Conservation (phyloP, 1,139 yeast species). For the Nakaseomyces glabratus region DNA sequence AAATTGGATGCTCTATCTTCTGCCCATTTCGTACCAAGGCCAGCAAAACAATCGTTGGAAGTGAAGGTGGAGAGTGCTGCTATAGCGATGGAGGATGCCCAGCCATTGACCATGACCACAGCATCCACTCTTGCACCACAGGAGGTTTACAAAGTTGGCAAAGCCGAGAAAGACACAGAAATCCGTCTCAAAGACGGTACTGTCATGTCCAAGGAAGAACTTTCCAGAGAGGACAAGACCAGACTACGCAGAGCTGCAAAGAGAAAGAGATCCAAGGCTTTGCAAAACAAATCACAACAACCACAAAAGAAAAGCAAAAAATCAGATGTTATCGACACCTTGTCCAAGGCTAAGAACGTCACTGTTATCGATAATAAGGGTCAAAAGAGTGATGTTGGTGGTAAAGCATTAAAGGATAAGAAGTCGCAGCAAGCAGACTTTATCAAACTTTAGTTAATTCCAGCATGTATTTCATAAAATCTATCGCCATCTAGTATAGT, state of each 20-base stretch:
- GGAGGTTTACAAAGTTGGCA: conserved; percentile 67
- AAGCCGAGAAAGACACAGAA: conserved; percentile 45
- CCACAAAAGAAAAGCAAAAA: conserved; percentile 45
- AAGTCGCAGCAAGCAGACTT: conserved; percentile 5
- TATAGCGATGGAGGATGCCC: conserved; percentile 91
- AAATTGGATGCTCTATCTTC: conserved; percentile 83
- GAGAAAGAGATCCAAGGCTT: conserved; percentile 61
- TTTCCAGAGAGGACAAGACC: conserved; percentile 78
- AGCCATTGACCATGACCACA: conserved; percentile 72
- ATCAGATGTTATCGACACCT: conserved; percentile 61
- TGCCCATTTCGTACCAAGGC: conserved; percentile 89
- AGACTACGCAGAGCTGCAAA: conserved; percentile 79
- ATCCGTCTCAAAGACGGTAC: conserved; percentile 72
- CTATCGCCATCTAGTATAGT: no score
- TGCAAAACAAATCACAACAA: conserved; percentile 34
- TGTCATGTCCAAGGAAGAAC: conserved; percentile 74
- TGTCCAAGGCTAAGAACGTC: conserved; percentile 65
- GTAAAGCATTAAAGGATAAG: conserved; percentile 46
- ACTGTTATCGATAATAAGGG: conserved; percentile 76
- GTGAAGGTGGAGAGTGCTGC: conserved; percentile 76
- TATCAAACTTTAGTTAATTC: conserved; percentile 4
- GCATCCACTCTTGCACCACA: conserved; percentile 89
- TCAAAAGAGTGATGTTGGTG: conserved; percentile 62
- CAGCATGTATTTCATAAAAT: no score
- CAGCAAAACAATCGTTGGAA: conserved; percentile 69